Base-by-base conservation (phyloP, 768 basidiomycete species). In the Nevesoporus exiguus region DNA sequence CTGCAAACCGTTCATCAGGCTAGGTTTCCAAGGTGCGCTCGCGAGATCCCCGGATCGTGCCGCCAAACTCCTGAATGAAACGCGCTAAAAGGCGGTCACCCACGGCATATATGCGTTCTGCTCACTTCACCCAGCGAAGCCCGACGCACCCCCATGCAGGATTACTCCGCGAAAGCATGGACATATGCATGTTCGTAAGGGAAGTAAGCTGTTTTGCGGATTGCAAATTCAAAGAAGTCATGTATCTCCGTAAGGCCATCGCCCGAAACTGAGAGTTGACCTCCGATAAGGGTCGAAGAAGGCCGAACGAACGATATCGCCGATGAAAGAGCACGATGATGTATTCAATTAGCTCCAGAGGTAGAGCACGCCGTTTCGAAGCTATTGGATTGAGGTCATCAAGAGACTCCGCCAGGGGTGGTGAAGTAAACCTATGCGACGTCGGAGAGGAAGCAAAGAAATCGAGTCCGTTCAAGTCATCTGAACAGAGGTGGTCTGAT, bases 51-150 rank as follows among this genome's bases (percentile, higher is more conserved):
- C 56, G 3, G 65, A 64, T 7, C 46, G 49, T 30, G 57, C 64
- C 14, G 50, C 46, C 43, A 70, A 44, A 47, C 41, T 54, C 54
- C 69, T 71, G n/a, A 25, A 42, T 21, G 42, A 31, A 50, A 27
- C 29, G 27, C 7, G 46, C 50, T 52, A 55, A 41, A 53, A 22
- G 9, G 42, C 31, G 15, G 41, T 36, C 36, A 31, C 49, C 7
- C 22, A n/a, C 21, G 25, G 41, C 34, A 65, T 56, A 64, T 68
- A 57, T 64, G 53, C 55, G 43, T 49, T 44, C 17, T 39, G 73
- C 77, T 55, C 56, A 83, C 81, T 69, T 78, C 43, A 80, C 73
- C 75, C 80, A 81, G 31, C 59, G 54, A 56, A 77, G 75, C 6
- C 74, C 75, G 15, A 65, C 59, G 30, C 53, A 54, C 41, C 22